phyloP scores from a whole-genome alignment of 306 rosid genomes.

The Inga laurina region DNA sequence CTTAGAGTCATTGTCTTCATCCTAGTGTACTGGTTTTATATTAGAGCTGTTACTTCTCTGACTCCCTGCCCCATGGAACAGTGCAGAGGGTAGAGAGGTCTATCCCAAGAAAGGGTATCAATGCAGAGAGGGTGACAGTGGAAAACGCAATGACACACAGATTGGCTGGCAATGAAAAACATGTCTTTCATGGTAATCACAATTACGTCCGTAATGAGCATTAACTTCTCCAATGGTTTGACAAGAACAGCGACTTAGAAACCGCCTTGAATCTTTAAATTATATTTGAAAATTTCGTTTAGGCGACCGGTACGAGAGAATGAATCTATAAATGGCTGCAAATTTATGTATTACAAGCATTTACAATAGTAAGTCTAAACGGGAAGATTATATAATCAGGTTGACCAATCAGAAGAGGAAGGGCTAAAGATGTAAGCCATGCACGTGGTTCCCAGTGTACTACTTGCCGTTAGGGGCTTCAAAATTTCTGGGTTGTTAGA shows the following conservation, averaged over 20 bases:
- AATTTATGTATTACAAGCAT: neutral
- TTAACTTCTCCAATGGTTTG: conserved; percentile 30
- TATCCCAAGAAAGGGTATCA: conserved; percentile 1
- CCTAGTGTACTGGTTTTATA: conserved; percentile 41
- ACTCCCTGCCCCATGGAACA: conserved; percentile 26
- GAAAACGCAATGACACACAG: conserved; percentile 36
- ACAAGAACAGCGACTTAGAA: neutral
- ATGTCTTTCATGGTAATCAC: conserved; percentile 21
- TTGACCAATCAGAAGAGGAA: conserved; percentile 25
- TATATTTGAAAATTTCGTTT: neutral
- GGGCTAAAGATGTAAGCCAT: neutral
- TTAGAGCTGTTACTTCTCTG: conserved; percentile 36
- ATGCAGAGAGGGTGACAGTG: conserved; percentile 33
- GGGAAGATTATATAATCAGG: neutral
- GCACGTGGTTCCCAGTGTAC: conserved; percentile 38
- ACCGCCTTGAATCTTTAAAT: neutral
- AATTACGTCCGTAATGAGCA: conserved; percentile 16
- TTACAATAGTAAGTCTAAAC: neutral
- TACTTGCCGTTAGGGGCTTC: neutral
- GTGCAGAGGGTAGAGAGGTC: conserved; percentile 20
- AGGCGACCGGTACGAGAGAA: neutral
- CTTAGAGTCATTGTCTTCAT: conserved; percentile 31
- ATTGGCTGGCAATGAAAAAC: conserved; percentile 32
- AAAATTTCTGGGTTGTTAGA: conserved; percentile 16
- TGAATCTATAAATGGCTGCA: neutral